Conservation (phyloP, 352 stramenopile species). For the Phytophthora quininea region DNA sequence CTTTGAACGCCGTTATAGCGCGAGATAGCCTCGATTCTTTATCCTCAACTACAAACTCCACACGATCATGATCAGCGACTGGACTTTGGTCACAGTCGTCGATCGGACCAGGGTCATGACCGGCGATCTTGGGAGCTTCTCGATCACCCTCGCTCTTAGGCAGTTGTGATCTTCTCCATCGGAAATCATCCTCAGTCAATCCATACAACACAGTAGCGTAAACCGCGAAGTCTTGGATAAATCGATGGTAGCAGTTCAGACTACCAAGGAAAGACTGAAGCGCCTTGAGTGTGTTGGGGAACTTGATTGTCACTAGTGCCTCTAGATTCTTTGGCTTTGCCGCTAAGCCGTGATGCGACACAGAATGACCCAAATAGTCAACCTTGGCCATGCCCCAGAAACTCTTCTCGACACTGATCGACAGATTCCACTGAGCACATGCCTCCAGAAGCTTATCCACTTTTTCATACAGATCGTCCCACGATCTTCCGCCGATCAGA, state of each 20-base stretch:
- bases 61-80: no score
- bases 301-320: background rate
- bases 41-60: background rate
- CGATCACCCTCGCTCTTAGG: background rate
- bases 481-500: slow-evolving; percentile 9
- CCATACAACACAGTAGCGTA: slow-evolving; percentile 3
- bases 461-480: slow-evolving; percentile 15
- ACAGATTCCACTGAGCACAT: slow-evolving; percentile 18
- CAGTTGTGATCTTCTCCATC: no score
- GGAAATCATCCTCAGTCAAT: slow-evolving; percentile 10
- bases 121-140: no score
- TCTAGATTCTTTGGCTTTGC: slow-evolving; percentile 5
- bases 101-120: no score
- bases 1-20: background rate
- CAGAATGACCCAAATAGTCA: slow-evolving; percentile 19
- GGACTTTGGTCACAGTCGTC: background rate
- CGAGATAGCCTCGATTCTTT: no score
- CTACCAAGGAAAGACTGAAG: slow-evolving; percentile 9
- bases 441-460: slow-evolving; percentile 14
- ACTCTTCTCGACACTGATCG: slow-evolving; percentile 31
- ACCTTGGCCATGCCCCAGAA: slow-evolving; percentile 14
- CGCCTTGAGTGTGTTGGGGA: background rate
- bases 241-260: slow-evolving; percentile 17
- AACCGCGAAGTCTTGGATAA: slow-evolving; percentile 18
- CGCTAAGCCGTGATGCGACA: slow-evolving; percentile 8